A percentile compares a stretch with the other conserved stretches of the same genome.
Conservation (phyloP, 2,329 filamentous ascomycete species). For the Ceratocystis cacaofunesta region DNA sequence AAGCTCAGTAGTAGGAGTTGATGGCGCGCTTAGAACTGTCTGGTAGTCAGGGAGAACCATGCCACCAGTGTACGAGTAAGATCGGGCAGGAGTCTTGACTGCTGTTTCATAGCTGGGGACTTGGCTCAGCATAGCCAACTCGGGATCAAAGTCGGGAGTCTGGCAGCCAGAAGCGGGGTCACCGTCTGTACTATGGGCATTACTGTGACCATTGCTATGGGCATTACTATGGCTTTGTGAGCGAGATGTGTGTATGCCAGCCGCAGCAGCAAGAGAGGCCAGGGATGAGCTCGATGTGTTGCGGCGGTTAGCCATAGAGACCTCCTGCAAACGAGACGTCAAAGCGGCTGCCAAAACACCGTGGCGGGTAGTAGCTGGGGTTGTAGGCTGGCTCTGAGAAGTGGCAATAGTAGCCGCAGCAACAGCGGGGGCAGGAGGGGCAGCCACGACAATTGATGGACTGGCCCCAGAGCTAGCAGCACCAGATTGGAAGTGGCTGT, state of each 20-base stretch:
- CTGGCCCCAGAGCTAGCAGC: conserved; percentile 26
- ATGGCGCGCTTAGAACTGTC: conserved; percentile 35
- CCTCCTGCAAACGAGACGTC: conserved; percentile 54
- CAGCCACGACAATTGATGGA: conserved; percentile 14
- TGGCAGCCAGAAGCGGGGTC: conserved; percentile 34
- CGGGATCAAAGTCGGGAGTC: conserved; percentile 41
- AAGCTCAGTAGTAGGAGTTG: conserved; percentile 13
- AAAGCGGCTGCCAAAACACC: conserved; percentile 27
- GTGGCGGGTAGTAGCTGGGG: conserved; percentile 15
- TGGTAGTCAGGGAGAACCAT: conserved; percentile 50
- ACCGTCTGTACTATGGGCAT: conserved; percentile 29
- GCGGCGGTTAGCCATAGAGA: conserved; percentile 36
- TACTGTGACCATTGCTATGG: conserved; percentile 19
- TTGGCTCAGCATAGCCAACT: conserved; percentile 51
- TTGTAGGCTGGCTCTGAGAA: neutral
- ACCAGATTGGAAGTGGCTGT: conserved; percentile 29
- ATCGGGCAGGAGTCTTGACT: conserved; percentile 47
- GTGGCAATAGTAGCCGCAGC: conserved; percentile 2
- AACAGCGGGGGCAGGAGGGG: neutral
- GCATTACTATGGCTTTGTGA: conserved; percentile 13
- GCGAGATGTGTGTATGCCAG: conserved; percentile 26
- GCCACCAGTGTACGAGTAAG: conserved; percentile 34
- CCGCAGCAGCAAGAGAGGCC: conserved; percentile 30
- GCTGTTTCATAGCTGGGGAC: conserved; percentile 68
- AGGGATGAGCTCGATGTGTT: conserved; percentile 34